These are phyloP conservation scores for Hypholoma sublateritium DNA, from an alignment of 768 basidiomycete genomes.

Conservation along the genomic window DNA sequence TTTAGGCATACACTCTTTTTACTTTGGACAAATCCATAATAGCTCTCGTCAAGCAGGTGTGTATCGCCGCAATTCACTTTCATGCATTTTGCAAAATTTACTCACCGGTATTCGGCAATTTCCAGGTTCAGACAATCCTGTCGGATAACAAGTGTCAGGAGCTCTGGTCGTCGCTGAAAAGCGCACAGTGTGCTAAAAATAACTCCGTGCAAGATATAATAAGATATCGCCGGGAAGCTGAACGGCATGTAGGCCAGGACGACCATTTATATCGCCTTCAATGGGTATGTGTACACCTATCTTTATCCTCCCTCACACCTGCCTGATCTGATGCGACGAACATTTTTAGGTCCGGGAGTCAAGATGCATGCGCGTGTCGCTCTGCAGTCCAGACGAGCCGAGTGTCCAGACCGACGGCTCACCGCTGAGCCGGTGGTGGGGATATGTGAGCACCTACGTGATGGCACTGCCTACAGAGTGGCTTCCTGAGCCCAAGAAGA, in stretches of 20 bases:
- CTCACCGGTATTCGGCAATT: not conserved
- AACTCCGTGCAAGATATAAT: constrained; percentile 66
- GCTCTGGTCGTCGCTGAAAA: constrained; percentile 73
- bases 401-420: constrained; percentile 59
- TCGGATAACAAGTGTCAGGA: constrained; percentile 87
- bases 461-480: constrained; percentile 73
- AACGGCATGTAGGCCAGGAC: constrained; percentile 70
- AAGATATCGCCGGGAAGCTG: constrained; percentile 78
- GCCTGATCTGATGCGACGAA: constrained; percentile 13
- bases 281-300: constrained; percentile 57
- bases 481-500: constrained; percentile 45
- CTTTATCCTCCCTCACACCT: constrained; percentile 4
- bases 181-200: constrained; percentile 51
- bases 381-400: constrained; percentile 63
- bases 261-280: constrained; percentile 77
- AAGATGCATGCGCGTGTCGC: constrained; percentile 58
- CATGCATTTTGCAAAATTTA: not conserved
- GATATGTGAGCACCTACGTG: constrained; percentile 74
- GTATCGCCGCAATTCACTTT: constrained; percentile 15
- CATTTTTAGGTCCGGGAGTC: constrained; percentile 49
- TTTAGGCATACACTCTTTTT: constrained; percentile 86
- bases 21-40: constrained; percentile 92
- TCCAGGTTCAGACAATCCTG: constrained; percentile 82
- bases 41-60: constrained; percentile 88
- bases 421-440: constrained; percentile 61